Evolutionary conservation across 1,139 yeast species (phyloP), one percentile per base, ranked within the genome.

Genomic region (Suhomyces kunorum): DNA sequence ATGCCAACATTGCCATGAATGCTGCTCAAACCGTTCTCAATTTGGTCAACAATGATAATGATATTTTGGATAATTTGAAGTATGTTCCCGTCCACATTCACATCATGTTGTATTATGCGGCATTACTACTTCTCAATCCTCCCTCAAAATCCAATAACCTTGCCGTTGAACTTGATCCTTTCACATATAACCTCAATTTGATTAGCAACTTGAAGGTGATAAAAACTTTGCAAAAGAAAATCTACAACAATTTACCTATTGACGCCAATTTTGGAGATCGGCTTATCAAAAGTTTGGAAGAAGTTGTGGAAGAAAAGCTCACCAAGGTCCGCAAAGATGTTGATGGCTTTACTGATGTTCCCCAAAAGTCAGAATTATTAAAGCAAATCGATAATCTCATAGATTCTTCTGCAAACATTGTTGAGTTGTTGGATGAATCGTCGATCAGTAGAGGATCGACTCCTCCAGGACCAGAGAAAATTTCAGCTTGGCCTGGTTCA

Each of bases 81-180:
- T 83, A 80, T 51, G 83, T 82, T 12, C 89, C 89, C 0, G 78
- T 82, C 11, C 88, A 83, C 55, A 79, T 83, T 28, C 87, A 81
- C 52, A 74, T 83, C 37, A 82, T 83, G 87, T 61, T 81, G 14
- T 82, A 81, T 53, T 82, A 81, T 53, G 85, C 88, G 0, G 83
- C 84, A 0, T 59, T 82, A 40, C 56, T 82, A 25, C 59, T 81
- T 8, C 61, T 81, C 22, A 75, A 76, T 46, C 79, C 82, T 3
- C 78, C 78, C 0, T 32, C 55, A 11, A 58, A 58, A 28, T 58
- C 62, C 4, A 58, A 49, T 37, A 49, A 50, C 43, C 32, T 23
- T 3, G 47, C 54, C 3, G 40, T 51, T 6, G 43, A 50, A 25
- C 39, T 42, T 36, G 47, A 53, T 33, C 45, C 56, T 6, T 49